Evolutionary conservation across 805 yeast species (phyloP).

Genomic region (Metschnikowia orientalis): DNA sequence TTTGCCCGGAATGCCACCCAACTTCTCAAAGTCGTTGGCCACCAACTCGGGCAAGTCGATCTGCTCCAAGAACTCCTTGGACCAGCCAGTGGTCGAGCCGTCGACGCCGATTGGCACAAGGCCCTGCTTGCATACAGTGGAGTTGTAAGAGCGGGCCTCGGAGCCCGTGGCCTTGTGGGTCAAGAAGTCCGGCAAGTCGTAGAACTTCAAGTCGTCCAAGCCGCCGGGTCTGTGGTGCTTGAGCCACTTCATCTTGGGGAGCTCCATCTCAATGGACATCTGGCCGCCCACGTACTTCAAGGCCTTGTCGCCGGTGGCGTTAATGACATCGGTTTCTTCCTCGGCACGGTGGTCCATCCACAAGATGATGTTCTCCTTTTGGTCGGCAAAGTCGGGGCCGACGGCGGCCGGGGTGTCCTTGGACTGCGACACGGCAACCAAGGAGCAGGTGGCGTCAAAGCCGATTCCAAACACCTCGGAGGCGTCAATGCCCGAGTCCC

Average conservation of each 20-base stretch:
- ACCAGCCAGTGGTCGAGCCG: constrained; percentile 85
- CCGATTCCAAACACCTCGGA: constrained; percentile 77
- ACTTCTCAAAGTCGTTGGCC: constrained; percentile 66
- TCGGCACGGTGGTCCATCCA: constrained; percentile 99
- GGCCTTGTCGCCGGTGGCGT: constrained; percentile 72
- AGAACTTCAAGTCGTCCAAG: constrained; percentile 66
- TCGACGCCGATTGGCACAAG: constrained; percentile 91
- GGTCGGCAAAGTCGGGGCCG: constrained; percentile 81
- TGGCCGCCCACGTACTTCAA: constrained; percentile 93
- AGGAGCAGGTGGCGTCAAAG: constrained; percentile 95
- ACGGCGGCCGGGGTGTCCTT: constrained; percentile 74
- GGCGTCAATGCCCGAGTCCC: constrained; percentile 72
- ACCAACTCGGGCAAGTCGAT: constrained; percentile 75
- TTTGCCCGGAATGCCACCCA: constrained; percentile 79
- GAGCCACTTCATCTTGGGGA: constrained; percentile 96
- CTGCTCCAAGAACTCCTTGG: constrained; percentile 62
- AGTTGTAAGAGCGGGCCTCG: constrained; percentile 84
- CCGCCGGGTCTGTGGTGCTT: constrained; percentile 73
- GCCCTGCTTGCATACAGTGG: constrained; percentile 94
- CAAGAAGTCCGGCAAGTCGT: constrained; percentile 87
- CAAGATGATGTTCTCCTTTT: constrained; percentile 75
- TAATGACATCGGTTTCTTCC: constrained; percentile 73
- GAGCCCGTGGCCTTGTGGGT: constrained; percentile 88
- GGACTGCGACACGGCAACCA: constrained; percentile 69
- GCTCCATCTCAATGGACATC: constrained; percentile 98